Evolutionary conservation across 495 filamentous ascomycete species (phyloP).

Genomic region (Penicillium salamii): DNA sequence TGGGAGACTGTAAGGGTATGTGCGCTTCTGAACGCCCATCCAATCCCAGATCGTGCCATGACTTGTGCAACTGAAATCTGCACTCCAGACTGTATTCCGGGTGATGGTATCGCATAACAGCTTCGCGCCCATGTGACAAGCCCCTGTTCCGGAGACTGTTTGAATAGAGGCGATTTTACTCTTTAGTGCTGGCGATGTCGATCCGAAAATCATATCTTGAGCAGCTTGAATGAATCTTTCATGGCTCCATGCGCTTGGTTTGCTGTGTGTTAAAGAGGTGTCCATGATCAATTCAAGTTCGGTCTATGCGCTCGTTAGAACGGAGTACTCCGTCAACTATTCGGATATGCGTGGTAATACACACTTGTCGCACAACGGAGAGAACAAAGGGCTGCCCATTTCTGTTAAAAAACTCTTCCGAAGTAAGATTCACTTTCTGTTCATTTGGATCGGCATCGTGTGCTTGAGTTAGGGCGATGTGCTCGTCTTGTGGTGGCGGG

Average conservation of each 20-base stretch:
- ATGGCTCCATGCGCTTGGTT: background rate
- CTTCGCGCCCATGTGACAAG: slow-evolving; percentile 72
- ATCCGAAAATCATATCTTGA: background rate
- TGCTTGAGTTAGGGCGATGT: background rate
- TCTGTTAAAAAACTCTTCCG: background rate
- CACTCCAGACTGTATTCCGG: slow-evolving; percentile 24
- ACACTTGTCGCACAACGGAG: background rate
- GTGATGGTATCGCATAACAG: slow-evolving; percentile 54
- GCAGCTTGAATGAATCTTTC: background rate
- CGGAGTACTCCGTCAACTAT: background rate
- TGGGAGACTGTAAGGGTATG: slow-evolving; percentile 27
- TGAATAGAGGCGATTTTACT: slow-evolving; percentile 39
- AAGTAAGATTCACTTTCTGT: background rate
- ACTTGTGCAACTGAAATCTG: slow-evolving; percentile 32
- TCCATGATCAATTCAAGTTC: background rate
- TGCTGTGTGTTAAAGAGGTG: background rate
- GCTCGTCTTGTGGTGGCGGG: background rate
- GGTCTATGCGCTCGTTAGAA: background rate
- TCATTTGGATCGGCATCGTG: background rate
- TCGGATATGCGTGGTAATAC: background rate
- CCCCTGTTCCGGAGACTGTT: slow-evolving; percentile 84
- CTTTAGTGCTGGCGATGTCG: background rate
- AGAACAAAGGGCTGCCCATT: background rate
- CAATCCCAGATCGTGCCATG: slow-evolving; percentile 29
- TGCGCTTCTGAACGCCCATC: slow-evolving; percentile 7